A percentile compares a stretch with the other conserved stretches of the same genome.
Conservation (phyloP, 176 grass and related monocot species). For the bread wheat (Triticum aestivum) region DNA sequence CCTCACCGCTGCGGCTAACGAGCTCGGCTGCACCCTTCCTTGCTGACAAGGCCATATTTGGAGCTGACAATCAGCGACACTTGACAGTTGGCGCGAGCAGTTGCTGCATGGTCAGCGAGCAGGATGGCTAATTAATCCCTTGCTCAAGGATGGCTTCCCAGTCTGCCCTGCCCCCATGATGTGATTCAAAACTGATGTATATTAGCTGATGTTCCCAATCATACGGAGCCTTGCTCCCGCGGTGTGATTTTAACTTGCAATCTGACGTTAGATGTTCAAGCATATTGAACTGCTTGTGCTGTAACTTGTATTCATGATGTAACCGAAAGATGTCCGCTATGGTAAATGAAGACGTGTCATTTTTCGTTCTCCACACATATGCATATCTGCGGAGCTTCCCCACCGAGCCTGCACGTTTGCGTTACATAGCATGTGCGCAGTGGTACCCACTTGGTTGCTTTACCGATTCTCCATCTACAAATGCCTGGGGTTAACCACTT, state of each 20-base stretch:
- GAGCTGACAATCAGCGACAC: conserved; percentile 3
- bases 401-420: neutral
- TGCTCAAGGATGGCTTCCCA: conserved; percentile 26
- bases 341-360: conserved; percentile 32
- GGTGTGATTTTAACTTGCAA: conserved; percentile 37
- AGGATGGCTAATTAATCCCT: conserved; percentile 39
- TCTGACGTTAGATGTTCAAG: conserved; percentile 42
- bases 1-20: conserved; percentile 58
- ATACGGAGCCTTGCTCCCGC: conserved; percentile 14
- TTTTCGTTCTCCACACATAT: conserved; percentile 26
- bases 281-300: conserved; percentile 51
- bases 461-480: too few relatives aligned
- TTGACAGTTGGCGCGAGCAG: conserved; percentile 22
- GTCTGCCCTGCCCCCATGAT: neutral
- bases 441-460: too few relatives aligned
- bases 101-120: conserved; percentile 31
- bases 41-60: conserved; percentile 39
- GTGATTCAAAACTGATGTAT: conserved; percentile 27
- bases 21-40: conserved; percentile 75
- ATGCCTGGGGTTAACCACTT: too few relatives aligned
- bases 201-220: conserved; percentile 17
- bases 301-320: conserved; percentile 47
- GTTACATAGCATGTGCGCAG: too few relatives aligned
- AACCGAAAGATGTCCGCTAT: conserved; percentile 29
- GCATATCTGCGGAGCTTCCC: neutral